phyloP scores from a whole-genome alignment of 768 basidiomycete genomes.

The Boletus barrowsii region DNA sequence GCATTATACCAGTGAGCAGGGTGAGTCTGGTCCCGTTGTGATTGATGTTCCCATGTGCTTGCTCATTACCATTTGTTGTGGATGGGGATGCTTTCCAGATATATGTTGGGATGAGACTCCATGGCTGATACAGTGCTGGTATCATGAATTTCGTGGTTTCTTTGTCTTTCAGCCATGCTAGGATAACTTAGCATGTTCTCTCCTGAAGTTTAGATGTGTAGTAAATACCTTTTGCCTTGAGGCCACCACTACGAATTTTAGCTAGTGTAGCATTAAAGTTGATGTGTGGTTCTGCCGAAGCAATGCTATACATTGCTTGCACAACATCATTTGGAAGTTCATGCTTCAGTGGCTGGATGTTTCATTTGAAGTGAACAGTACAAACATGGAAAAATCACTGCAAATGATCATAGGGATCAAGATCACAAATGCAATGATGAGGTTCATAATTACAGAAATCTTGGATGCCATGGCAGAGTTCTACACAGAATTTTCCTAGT shows the following conservation, averaged over 20 bases:
- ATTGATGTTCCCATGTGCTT: slow-evolving; percentile 1
- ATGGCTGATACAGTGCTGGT: not conserved
- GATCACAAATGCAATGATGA: fast-evolving
- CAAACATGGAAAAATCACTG: not conserved
- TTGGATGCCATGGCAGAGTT: not conserved
- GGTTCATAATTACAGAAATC: not conserved
- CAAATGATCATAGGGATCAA: slow-evolving; percentile 8
- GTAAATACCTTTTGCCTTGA: not conserved
- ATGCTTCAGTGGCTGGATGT: not conserved
- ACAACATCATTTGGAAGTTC: not conserved
- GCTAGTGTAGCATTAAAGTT: not conserved
- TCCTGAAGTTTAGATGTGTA: too few species aligned
- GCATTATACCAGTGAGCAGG: slow-evolving; percentile 1
- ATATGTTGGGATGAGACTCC: not conserved
- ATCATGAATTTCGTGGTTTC: not conserved
- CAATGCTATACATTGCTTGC: not conserved
- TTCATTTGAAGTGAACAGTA: not conserved
- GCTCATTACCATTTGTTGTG: slow-evolving; percentile 7
- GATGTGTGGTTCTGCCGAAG: not conserved
- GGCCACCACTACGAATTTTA: not conserved
- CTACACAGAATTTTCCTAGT: slow-evolving; percentile 4
- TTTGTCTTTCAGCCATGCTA: slow-evolving; percentile 3
- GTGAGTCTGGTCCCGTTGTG: not conserved
- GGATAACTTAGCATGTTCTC: too few species aligned
- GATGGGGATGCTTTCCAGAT: slow-evolving; percentile 4